Conservation (phyloP, 2,329 filamentous ascomycete species). For the Chalaropsis ovoidea region DNA sequence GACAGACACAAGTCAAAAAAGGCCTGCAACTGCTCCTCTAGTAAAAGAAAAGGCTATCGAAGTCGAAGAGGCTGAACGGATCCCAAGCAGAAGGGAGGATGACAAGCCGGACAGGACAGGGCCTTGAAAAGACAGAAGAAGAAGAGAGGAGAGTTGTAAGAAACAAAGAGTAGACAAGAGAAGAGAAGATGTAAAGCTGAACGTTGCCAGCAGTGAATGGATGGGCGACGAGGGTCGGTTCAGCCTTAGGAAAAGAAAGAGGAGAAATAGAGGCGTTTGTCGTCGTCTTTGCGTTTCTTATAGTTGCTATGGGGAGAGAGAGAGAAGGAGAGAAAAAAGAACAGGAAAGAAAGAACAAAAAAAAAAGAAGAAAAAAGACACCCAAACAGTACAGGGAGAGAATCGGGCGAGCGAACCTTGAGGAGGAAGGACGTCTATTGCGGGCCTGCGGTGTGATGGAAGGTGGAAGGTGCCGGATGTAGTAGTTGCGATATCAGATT, state of each 20-base stretch:
- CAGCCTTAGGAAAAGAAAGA: conserved; percentile 11
- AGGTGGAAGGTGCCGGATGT: conserved; percentile 4
- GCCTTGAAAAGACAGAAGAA: background rate
- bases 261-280: background rate
- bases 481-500: conserved; percentile 13
- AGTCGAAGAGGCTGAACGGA: conserved; percentile 10
- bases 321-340: background rate
- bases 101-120: background rate
- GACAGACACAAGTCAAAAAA: conserved; percentile 20
- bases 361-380: background rate
- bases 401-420: background rate
- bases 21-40: conserved; percentile 15
- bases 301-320: conserved; percentile 1
- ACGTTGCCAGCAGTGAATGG: background rate
- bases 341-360: background rate
- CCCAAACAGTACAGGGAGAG: background rate
- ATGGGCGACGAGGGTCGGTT: background rate
- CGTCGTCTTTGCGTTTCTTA: background rate
- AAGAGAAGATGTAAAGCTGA: background rate
- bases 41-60: conserved; percentile 3
- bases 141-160: background rate
- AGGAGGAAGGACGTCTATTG: conserved; percentile 4
- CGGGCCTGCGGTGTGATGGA: background rate
- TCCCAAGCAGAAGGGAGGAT: background rate
- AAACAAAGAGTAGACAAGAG: background rate